These are phyloP conservation scores for Phytophthora podocarpi DNA, from an alignment of 352 stramenopile genomes.

Conservation along the genomic window DNA sequence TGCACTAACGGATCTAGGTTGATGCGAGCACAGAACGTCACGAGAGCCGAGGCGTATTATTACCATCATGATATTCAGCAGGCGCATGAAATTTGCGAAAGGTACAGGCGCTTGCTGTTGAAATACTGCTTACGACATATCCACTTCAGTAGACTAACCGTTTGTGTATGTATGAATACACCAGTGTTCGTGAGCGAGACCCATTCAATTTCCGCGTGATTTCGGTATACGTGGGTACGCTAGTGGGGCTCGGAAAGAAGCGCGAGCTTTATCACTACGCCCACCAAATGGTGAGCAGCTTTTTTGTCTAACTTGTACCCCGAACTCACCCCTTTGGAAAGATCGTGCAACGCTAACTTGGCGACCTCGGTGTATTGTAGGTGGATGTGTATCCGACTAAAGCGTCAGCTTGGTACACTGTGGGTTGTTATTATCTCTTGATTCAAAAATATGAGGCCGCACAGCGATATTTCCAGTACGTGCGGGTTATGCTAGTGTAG, in stretches of 20 bases:
- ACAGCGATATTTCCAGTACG: constrained; percentile 95
- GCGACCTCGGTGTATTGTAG: constrained; percentile 26
- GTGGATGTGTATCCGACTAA: constrained; percentile 95
- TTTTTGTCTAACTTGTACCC: neutral
- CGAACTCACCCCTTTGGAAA: neutral
- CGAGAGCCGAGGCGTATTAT: constrained; percentile 82
- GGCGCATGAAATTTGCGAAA: constrained; percentile 79
- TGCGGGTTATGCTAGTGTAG: constrained; percentile 15
- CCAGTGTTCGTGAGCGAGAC: constrained; percentile 71
- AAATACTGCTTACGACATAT: neutral
- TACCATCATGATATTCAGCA: constrained; percentile 87
- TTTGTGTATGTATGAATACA: neutral
- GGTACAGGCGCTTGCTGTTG: constrained; percentile 35
- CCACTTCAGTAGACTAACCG: neutral
- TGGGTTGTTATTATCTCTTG: constrained; percentile 96
- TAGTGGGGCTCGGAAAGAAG: constrained; percentile 94
- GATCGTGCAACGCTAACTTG: neutral
- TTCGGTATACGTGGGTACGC: constrained; percentile 86
- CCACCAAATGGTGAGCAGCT: constrained; percentile 90
- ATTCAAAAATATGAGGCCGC: constrained; percentile 95
- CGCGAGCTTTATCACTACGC: constrained; percentile 95
- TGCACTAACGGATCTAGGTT: constrained; percentile 15
- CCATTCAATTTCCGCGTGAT: constrained; percentile 86
- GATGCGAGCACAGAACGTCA: constrained; percentile 54
- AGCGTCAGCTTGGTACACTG: constrained; percentile 94